These are phyloP conservation scores for Helminthosporium solani DNA, from an alignment of 2,329 filamentous ascomycete genomes.

Conservation along the genomic window DNA sequence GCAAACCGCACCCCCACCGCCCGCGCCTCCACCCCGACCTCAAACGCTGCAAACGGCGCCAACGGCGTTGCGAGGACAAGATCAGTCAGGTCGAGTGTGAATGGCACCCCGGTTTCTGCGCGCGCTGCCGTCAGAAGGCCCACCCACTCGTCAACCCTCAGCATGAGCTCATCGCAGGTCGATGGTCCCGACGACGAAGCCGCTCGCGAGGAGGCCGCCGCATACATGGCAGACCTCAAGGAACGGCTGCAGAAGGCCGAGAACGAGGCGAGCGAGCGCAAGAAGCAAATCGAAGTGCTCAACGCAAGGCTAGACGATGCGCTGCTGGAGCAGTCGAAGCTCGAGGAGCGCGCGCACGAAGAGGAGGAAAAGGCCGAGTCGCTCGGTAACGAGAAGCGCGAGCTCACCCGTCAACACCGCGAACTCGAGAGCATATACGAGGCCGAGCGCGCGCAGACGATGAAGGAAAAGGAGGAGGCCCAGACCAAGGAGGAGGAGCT, in stretches of 20 bases:
- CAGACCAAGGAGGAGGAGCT: constrained; percentile 83
- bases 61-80: constrained; percentile 33
- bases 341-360: constrained; percentile 88
- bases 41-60: constrained; percentile 22
- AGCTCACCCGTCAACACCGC: constrained; percentile 77
- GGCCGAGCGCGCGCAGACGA: constrained; percentile 79
- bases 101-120: constrained; percentile 42
- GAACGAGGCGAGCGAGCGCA: constrained; percentile 71
- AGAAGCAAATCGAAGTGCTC: constrained; percentile 81
- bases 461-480: constrained; percentile 90
- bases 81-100: constrained; percentile 32
- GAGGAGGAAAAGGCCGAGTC: constrained; percentile 79
- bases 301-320: constrained; percentile 86
- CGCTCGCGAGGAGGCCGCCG: constrained; percentile 74
- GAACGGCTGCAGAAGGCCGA: constrained; percentile 81
- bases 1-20: constrained; percentile 35
- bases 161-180: constrained; percentile 38
- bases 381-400: constrained; percentile 81
- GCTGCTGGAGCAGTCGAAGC: constrained; percentile 74
- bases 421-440: constrained; percentile 94
- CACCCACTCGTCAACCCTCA: constrained; percentile 31
- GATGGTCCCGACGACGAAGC: constrained; percentile 55
- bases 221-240: constrained; percentile 80
- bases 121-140: constrained; percentile 42
- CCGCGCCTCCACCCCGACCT: constrained; percentile 32